Evolutionary conservation across 345 rosid species (phyloP).

Genomic region (Excoecaria agallocha): DNA sequence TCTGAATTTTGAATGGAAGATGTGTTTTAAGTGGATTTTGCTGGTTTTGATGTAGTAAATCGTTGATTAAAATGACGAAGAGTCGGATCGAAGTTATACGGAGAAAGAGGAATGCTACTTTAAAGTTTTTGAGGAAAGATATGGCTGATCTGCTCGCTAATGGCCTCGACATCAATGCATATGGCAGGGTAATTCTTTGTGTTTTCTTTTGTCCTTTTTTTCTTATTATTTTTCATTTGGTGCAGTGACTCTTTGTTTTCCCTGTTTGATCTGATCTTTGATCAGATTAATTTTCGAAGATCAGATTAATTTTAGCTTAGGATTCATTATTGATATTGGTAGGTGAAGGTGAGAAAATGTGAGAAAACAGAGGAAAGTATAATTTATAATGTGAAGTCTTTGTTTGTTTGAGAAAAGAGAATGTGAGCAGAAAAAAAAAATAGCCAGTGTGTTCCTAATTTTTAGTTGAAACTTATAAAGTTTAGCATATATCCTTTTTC

Average conservation of each 20-base stretch:
- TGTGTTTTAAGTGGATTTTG: conserved; percentile 6
- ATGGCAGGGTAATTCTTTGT: conserved; percentile 51
- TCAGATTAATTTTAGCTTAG: background rate
- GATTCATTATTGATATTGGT: background rate
- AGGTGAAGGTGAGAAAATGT: conserved; percentile 1
- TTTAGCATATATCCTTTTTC: background rate
- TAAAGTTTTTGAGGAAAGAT: conserved; percentile 80
- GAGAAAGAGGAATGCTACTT: conserved; percentile 81
- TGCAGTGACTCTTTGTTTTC: background rate
- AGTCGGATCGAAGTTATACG: conserved; percentile 82
- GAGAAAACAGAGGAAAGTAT: background rate
- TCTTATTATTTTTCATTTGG: background rate
- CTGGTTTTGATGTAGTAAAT: conserved; percentile 48
- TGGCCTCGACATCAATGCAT: conserved; percentile 83
- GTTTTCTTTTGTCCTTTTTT: background rate
- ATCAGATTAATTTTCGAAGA: background rate
- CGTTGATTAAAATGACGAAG: conserved; percentile 69
- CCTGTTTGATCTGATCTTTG: conserved; percentile 11
- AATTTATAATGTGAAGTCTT: background rate
- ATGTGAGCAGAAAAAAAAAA: background rate
- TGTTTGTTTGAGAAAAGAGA: background rate
- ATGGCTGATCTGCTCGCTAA: conserved; percentile 83
- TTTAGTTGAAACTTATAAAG: background rate
- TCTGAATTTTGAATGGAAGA: background rate
- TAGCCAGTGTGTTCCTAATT: background rate